phyloP scores from a whole-genome alignment of 345 rosid genomes.

The Eucalyptus regnans region DNA sequence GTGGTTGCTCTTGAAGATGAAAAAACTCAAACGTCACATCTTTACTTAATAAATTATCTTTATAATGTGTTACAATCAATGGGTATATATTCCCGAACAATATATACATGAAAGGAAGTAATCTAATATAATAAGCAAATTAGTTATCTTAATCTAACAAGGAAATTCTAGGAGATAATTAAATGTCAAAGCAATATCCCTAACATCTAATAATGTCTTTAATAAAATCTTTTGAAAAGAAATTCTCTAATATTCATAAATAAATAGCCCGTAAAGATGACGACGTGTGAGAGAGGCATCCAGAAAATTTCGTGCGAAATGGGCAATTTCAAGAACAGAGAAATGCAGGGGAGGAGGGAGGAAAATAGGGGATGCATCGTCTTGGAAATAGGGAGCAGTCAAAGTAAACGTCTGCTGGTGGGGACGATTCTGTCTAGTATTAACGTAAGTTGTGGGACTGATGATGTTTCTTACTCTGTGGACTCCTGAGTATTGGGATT shows the following conservation, averaged over 20 bases:
- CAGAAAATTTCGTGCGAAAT: background rate
- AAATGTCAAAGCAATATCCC: background rate
- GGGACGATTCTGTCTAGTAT: background rate
- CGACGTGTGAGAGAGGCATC: background rate
- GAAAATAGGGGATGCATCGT: background rate
- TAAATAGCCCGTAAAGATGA: background rate
- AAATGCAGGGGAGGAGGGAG: background rate
- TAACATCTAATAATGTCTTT: no score
- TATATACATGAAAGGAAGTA: background rate
- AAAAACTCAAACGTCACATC: background rate
- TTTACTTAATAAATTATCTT: background rate
- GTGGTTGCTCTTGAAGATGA: no score
- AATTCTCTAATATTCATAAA: background rate
- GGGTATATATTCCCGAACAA: no score
- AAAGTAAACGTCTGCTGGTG: background rate
- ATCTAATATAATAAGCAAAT: no score
- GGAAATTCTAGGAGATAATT: background rate
- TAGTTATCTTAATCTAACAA: background rate
- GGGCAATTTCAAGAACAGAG: background rate
- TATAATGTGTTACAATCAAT: no score
- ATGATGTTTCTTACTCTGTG: background rate
- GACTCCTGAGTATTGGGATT: background rate
- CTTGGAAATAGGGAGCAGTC: background rate
- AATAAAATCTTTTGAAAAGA: background rate
- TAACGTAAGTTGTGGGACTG: background rate